These are phyloP conservation scores for Pseudogymnoascus pannorum DNA, from an alignment of 2,329 filamentous ascomycete genomes.

Conservation along the genomic window DNA sequence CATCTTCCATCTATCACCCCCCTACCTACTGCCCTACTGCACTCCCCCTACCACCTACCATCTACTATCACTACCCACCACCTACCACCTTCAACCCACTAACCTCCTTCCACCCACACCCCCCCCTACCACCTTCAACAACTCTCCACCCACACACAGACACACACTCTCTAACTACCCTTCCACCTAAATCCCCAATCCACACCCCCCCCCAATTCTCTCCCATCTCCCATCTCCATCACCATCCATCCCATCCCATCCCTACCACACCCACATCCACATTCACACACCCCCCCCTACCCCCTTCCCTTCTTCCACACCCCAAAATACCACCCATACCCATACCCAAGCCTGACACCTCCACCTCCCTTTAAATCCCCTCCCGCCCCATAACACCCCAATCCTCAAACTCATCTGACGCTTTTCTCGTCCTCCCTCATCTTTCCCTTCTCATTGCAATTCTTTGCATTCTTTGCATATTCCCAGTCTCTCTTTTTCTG, in stretches of 20 bases:
- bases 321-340: background rate
- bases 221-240: too few relatives aligned
- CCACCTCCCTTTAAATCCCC: slow-evolving; percentile 5
- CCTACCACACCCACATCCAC: too few relatives aligned
- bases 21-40: background rate
- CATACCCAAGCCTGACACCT: slow-evolving; percentile 7
- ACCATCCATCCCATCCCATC: too few relatives aligned
- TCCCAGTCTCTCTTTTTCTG: slow-evolving; percentile 17
- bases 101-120: too few relatives aligned
- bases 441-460: slow-evolving; percentile 13
- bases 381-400: slow-evolving; percentile 2
- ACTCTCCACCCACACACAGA: too few relatives aligned
- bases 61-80: background rate
- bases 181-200: background rate
- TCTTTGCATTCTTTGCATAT: slow-evolving; percentile 6
- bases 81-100: background rate
- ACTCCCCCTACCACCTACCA: background rate
- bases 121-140: background rate
- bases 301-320: too few relatives aligned
- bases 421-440: slow-evolving; percentile 13
- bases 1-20: too few relatives aligned
- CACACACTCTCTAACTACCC: background rate
- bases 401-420: slow-evolving; percentile 5
- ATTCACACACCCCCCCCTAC: background rate
- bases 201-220: too few relatives aligned